These are phyloP conservation scores for Aspergillus cavernicola DNA, from an alignment of 495 filamentous ascomycete genomes.

Conservation along the genomic window DNA sequence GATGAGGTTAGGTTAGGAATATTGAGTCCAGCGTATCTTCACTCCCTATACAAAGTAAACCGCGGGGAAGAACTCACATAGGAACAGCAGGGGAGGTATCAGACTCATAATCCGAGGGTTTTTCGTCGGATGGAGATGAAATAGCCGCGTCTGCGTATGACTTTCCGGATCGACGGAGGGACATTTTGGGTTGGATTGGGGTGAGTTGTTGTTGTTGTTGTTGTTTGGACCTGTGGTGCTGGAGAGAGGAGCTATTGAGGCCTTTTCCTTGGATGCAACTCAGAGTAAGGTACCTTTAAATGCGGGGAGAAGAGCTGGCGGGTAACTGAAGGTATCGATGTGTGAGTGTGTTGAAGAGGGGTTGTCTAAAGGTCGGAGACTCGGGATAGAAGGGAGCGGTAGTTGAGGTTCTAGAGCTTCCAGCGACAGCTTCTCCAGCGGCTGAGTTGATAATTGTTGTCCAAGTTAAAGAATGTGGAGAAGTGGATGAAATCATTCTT, in stretches of 20 bases:
- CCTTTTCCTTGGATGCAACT: no score
- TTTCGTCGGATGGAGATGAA: slow-evolving; percentile 21
- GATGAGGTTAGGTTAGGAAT: no score
- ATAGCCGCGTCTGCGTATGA: slow-evolving; percentile 32
- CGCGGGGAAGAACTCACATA: slow-evolving; percentile 50
- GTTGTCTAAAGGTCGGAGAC: no score
- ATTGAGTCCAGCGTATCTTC: no score
- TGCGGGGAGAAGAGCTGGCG: no score
- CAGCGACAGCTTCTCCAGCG: not conserved
- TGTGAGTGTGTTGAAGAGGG: no score
- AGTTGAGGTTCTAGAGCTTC: not conserved
- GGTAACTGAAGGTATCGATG: no score
- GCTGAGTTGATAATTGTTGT: not conserved
- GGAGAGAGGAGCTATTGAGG: not conserved
- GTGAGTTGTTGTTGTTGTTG: no score
- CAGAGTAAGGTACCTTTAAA: no score
- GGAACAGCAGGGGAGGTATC: slow-evolving; percentile 66
- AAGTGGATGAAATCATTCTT: slow-evolving; percentile 8
- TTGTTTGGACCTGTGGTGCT: no score
- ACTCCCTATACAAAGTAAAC: no score
- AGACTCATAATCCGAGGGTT: slow-evolving; percentile 24
- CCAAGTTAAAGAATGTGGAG: slow-evolving; percentile 6
- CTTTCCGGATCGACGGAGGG: slow-evolving; percentile 32
- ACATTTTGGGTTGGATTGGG: slow-evolving; percentile 23
- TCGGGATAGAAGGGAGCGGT: no score